Base-by-base conservation (phyloP, 495 filamentous ascomycete genomes). In the Mytilinidion resinicola region DNA sequence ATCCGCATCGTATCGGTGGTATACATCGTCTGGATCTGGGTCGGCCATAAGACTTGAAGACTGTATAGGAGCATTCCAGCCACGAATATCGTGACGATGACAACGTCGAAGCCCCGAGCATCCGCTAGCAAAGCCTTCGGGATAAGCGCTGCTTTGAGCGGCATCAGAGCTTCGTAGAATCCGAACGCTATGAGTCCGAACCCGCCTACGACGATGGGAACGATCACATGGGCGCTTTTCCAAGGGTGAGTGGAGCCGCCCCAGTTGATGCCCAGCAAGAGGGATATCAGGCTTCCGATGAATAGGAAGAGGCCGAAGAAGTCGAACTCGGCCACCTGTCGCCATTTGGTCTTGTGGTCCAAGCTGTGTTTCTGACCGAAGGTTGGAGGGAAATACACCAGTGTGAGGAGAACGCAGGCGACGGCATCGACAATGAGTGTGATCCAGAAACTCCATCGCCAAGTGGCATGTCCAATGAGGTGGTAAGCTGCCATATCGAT, bases 231-330 rank as follows among this genome's bases (percentile, higher is more conserved):
- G 17, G 57, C 37, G 30, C 39, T 46, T 30, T 48, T 38, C 57
- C 57, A 60, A 2, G 57, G 57, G 47, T 47, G 34, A 8, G 41
- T 21, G 1, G 20, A 37, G 17, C 57, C 57, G 9, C 57, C 57
- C 52, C 43, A 56, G 37, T 47, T 56, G 12, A 60, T n/a, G 3
- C 55, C 57, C 12, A 56, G 21, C 9, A 60, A 38, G n/a, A 56
- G 36, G 7, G 59, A 25, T 42, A 58, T 9, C 55, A 35, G 15
- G 38, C 15, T 37, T n/a, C 14, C 57, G 25, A 21, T 49, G 21
- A 58, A 48, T 1, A 58, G 21, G 9, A 20, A 43, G 1, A 60
- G 20, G 9, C 57, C 57, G 9, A 60, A 14, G 21, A 17, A 38
- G 34, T 60, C 57, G 7, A 58, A 25, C 12, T 46, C 37, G 4